Evolutionary conservation across 2,329 filamentous ascomycete genomes (phyloP), one percentile per base, ranked within the genome.

Genomic region (Exophiala alcalophila): DNA sequence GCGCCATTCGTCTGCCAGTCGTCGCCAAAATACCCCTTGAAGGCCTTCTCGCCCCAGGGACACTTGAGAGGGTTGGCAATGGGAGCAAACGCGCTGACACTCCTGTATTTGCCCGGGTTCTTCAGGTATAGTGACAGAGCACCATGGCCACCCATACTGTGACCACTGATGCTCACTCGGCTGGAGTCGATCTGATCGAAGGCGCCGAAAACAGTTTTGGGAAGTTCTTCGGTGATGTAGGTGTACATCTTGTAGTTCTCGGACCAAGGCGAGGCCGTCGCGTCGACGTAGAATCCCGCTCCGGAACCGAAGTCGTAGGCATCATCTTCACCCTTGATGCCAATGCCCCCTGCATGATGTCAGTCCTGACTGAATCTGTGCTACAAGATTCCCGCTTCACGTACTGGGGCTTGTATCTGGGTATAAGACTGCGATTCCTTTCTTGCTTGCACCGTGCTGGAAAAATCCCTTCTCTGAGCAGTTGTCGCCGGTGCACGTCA

Each of bases 81-180:
- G 14, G 91, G 91, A 34, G 92, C 86, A 61, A 94, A 94, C 1
- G 91, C 91, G 50, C 84, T 90, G 44, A 92, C 88, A 53, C 81
- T 87, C 71, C 83, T 85, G 74, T 94, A 98, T 71, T 78, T 81
- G 52, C 86, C 88, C 0, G 92, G 90, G 68, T 97, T 84, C 72
- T 87, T 91, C 38, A 98, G 76, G 72, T 86, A 97, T 57, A 97
- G 70, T 31, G 90, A 95, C 57, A 98, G 72, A 30, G 92, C 92
- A 51, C 92, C 92, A 66, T 98, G 92, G 0, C 92, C 92, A 55
- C 92, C 92, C 92, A 98, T 98, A 58, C 83, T 90, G 71, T 98
- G 92, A 4, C 92, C 92, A 27, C 86, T 87, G 59, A 98, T 92
- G 65, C 83, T 84, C 41, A 96, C 81, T 27, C 83, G 76, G 19